Base-by-base conservation (phyloP, 2,329 filamentous ascomycete genomes). In the Penicillium sp. region DNA sequence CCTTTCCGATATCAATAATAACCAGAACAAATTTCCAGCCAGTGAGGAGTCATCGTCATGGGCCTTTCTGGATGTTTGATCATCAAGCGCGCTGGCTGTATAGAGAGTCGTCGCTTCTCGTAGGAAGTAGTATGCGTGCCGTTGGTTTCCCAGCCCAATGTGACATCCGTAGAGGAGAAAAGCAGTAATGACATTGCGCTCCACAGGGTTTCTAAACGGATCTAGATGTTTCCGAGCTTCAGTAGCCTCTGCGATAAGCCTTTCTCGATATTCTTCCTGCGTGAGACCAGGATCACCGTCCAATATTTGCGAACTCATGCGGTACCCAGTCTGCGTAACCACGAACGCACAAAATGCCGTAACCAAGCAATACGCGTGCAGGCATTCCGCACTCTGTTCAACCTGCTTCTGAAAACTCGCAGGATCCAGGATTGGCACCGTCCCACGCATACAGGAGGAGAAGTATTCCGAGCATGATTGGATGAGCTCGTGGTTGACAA, bases 21-120 rank as follows among this genome's bases (percentile, higher is more conserved):
- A 76, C 86, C 86, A 89, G 64, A 84, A 89, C 0, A 89, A 72
- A 29, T 85, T 81, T 40, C 85, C 52, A 8, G 47, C 36, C 21
- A 47, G 45, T 2, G 47, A 39, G 13, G 46, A 39, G n/a, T 55
- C 24, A 7, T 78, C 60, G 80, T 78, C 52, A 80, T 78, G 13
- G 80, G 78, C 4, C 78, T 76, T 56, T 86, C 84, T 17, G 78
- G 66, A 23, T 71, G 72, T 56, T 84, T 82, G 59, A 27, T 12
- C 45, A 23, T 64, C 61, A 4, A 64, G 44, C 12, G 57, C 53
- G 7, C 82, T 81, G 47, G 82, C 78, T 45, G 78, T 62, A 60
- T 87, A 89, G 62, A 90, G 75, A 9, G 87, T 90, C 1, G 85
- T 86, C 13, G 86, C 87, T 69, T 91, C 88, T 18, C 88, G 82